Evolutionary conservation across 148 eudicot species (phyloP).

Genomic region (Nepenthes mirabilis): DNA sequence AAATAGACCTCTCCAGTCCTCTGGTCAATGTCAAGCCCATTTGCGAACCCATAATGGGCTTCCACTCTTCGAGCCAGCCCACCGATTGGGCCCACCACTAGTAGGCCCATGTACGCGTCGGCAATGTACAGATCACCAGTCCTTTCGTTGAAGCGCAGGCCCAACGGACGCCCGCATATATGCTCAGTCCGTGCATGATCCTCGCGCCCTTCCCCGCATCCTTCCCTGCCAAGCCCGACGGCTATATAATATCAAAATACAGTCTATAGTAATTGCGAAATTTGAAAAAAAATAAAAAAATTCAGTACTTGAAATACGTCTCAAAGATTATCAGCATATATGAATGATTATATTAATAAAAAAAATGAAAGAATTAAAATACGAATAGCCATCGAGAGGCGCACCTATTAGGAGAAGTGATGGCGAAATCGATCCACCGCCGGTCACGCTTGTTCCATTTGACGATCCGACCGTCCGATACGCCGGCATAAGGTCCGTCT

Average conservation of each 20-base stretch:
- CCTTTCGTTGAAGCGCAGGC: constrained; percentile 39
- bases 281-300: too few species aligned
- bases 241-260: too few species aligned
- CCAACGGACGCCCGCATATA: constrained; percentile 74
- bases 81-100: constrained; percentile 63
- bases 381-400: not conserved
- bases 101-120: constrained; percentile 79
- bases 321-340: too few species aligned
- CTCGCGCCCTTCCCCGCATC: constrained; percentile 13
- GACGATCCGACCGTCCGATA: constrained; percentile 30
- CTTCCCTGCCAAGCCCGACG: constrained; percentile 20
- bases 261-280: too few species aligned
- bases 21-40: constrained; percentile 62
- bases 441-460: constrained; percentile 19
- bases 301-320: too few species aligned
- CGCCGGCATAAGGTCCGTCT: constrained; percentile 25
- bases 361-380: too few species aligned
- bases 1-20: constrained; percentile 46
- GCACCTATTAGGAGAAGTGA: constrained; percentile 25
- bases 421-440: constrained; percentile 34
- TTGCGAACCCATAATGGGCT: constrained; percentile 40
- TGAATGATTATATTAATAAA: too few species aligned
- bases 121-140: constrained; percentile 69
- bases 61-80: constrained; percentile 50
- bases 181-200: constrained; percentile 44